phyloP scores from a whole-genome alignment of 768 basidiomycete genomes.

The Pisolithus sp. region DNA sequence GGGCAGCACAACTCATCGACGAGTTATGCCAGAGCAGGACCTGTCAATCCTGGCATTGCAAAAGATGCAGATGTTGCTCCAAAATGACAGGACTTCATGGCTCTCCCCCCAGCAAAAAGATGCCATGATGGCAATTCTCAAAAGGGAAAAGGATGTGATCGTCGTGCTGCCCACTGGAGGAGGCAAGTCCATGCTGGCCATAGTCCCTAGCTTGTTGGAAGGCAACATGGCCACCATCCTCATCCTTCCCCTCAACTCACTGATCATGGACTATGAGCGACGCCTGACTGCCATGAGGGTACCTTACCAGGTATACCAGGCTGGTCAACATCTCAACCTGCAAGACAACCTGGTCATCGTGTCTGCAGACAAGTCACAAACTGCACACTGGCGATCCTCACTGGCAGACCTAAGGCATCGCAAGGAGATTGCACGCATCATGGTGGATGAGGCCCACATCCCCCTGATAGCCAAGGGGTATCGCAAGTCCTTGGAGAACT shows the following conservation, averaged over 20 bases:
- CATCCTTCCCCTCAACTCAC: conserved; percentile 14
- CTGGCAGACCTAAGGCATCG: neutral
- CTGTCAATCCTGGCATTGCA: no score
- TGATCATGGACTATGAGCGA: conserved; percentile 20
- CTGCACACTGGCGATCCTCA: neutral
- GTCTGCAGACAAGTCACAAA: conserved; percentile 6
- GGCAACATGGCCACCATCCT: conserved; percentile 8
- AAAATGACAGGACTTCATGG: no score
- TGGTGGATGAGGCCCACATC: conserved; percentile 15
- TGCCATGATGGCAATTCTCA: conserved; percentile 8
- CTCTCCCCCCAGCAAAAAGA: conserved; percentile 8
- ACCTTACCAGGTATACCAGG: conserved; percentile 8
- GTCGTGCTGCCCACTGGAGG: conserved; percentile 15
- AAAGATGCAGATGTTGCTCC: no score
- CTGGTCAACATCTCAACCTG: neutral
- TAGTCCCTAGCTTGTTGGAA: conserved; percentile 17
- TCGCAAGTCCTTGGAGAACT: no score
- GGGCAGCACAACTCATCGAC: no score
- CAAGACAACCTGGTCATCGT: neutral
- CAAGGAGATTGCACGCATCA: neutral
- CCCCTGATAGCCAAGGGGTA: neutral
- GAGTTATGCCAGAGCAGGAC: no score
- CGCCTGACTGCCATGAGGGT: conserved; percentile 11
- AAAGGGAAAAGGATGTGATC: conserved; percentile 14
- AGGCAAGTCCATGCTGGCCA: conserved; percentile 21